Conservation (phyloP, 2,329 filamentous ascomycete genomes). For the Anisogramma anomala region DNA sequence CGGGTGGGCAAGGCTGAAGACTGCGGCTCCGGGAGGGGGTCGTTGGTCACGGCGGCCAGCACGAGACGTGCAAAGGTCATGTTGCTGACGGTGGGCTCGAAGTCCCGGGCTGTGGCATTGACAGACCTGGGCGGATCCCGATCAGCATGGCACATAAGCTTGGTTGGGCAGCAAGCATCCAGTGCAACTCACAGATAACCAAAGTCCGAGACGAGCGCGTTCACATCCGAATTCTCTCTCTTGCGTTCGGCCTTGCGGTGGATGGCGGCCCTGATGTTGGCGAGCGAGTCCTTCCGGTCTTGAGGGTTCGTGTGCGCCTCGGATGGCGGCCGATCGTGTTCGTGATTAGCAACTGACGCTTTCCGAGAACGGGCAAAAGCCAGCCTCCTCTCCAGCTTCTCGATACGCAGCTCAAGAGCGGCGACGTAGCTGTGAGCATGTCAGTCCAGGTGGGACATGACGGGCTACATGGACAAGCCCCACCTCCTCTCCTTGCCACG, state of each 20-base stretch:
- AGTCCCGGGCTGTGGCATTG: slow-evolving; percentile 88
- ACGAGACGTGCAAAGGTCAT: slow-evolving; percentile 90
- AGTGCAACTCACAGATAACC: slow-evolving; percentile 75
- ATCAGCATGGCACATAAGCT: background rate
- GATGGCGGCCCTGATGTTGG: slow-evolving; percentile 49
- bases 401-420: slow-evolving; percentile 81
- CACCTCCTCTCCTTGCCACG: slow-evolving; percentile 89
- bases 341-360: slow-evolving; percentile 55
- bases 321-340: slow-evolving; percentile 36
- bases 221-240: slow-evolving; percentile 74
- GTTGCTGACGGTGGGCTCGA: slow-evolving; percentile 74
- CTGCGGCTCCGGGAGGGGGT: slow-evolving; percentile 52
- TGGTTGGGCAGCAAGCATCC: too few species aligned
- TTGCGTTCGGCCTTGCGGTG: slow-evolving; percentile 52
- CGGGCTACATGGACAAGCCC: slow-evolving; percentile 14
- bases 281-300: slow-evolving; percentile 53
- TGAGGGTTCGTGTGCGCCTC: slow-evolving; percentile 23
- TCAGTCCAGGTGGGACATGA: slow-evolving; percentile 14
- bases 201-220: slow-evolving; percentile 87
- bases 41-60: slow-evolving; percentile 67
- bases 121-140: slow-evolving; percentile 55
- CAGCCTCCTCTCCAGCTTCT: slow-evolving; percentile 73
- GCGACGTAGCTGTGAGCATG: slow-evolving; percentile 61
- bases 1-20: slow-evolving; percentile 58
- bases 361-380: slow-evolving; percentile 59